Evolutionary conservation across 495 filamentous ascomycete species (phyloP).

Genomic region (Lasiosphaeris hirsuta): DNA sequence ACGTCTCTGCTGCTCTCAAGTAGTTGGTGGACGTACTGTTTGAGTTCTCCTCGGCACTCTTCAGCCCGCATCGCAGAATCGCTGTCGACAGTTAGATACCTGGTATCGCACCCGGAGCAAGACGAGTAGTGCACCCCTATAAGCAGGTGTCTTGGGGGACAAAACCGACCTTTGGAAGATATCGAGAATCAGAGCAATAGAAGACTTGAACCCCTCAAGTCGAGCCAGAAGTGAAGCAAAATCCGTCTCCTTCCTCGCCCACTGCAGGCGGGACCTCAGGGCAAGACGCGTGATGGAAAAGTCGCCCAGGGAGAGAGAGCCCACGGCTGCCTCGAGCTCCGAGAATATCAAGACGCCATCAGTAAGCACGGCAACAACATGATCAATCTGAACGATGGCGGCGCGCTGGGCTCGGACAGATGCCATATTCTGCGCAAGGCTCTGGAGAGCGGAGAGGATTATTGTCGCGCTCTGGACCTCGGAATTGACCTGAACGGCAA

Average conservation of each 20-base stretch:
- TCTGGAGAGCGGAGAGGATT: constrained; percentile 16
- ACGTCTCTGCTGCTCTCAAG: constrained; percentile 10
- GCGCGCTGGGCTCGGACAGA: constrained; percentile 5
- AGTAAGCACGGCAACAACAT: constrained; percentile 22
- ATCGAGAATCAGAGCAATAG: constrained; percentile 13
- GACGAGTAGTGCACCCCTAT: too few relatives aligned
- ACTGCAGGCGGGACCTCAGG: constrained; percentile 13
- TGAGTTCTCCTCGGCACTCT: constrained; percentile 11
- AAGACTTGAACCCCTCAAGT: constrained; percentile 22
- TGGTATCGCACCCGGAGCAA: neutral
- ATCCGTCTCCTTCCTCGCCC: constrained; percentile 17
- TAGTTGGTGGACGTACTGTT: constrained; percentile 9
- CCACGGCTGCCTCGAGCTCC: constrained; percentile 20
- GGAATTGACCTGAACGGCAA: constrained; percentile 16
- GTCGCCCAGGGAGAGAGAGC: neutral
- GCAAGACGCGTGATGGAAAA: neutral
- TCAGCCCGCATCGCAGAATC: constrained; percentile 11
- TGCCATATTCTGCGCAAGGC: constrained; percentile 11
- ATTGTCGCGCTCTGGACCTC: constrained; percentile 13
- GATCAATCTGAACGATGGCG: constrained; percentile 19
- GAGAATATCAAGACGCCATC: constrained; percentile 27
- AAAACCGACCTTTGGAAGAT: constrained; percentile 19
- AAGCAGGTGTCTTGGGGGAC: too few relatives aligned
- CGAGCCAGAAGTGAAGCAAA: constrained; percentile 9
- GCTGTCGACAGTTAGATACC: constrained; percentile 1